Evolutionary conservation across 129 eudicot genomes (phyloP).

Genomic region (Ambrosia artemisiifolia): DNA sequence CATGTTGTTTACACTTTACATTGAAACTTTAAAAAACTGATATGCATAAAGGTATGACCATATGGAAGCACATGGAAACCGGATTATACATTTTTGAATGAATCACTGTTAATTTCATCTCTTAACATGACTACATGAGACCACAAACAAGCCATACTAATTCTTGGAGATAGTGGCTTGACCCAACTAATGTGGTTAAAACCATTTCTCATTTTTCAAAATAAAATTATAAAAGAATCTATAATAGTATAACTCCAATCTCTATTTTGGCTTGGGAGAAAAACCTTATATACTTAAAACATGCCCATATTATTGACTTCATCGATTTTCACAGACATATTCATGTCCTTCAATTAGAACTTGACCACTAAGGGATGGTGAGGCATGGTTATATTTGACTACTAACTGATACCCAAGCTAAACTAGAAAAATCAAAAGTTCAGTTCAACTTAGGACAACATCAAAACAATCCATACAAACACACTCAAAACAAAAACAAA

Average conservation of each 20-base stretch:
- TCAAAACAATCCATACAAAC: too few species aligned
- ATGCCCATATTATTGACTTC: not conserved
- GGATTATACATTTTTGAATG: not conserved
- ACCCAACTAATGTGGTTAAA: constrained; percentile 6
- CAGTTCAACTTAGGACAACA: constrained; percentile 6
- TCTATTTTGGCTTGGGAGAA: not conserved
- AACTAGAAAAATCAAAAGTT: too few species aligned
- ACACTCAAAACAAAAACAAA: too few species aligned
- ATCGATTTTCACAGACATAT: not conserved
- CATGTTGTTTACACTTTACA: not conserved
- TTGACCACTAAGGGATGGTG: constrained; percentile 1
- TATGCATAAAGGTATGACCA: not conserved
- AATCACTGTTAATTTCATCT: not conserved
- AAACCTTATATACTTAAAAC: not conserved
- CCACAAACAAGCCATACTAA: not conserved
- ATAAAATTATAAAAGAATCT: not conserved
- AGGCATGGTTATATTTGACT: constrained; percentile 1
- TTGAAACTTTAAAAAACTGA: not conserved
- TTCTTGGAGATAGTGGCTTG: constrained; percentile 1
- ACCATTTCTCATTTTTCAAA: not conserved
- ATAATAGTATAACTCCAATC: not conserved
- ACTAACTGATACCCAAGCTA: not conserved
- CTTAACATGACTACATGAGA: not conserved
- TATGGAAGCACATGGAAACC: not conserved
- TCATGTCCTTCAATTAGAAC: not conserved